Evolutionary conservation across 306 rosid species (phyloP).

Genomic region (Psophocarpus tetragonolobus): DNA sequence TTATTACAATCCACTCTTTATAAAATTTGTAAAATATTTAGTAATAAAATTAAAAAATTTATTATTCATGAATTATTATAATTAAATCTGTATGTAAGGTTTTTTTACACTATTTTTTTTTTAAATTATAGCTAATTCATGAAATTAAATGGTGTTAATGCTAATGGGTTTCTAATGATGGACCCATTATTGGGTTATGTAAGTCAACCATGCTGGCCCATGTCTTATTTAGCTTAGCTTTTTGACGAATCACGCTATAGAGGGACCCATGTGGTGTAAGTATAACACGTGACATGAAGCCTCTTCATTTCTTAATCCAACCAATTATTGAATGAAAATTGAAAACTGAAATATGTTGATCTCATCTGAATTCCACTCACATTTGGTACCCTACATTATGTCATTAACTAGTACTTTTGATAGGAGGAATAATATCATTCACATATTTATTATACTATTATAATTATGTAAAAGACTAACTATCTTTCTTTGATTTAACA

Average conservation of each 20-base stretch:
- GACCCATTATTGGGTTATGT: slow-evolving; percentile 40
- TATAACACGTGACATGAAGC: slow-evolving; percentile 1
- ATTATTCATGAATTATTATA: too few species aligned
- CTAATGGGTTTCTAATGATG: slow-evolving; percentile 29
- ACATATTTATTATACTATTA: background rate
- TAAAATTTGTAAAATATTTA: too few species aligned
- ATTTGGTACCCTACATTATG: background rate
- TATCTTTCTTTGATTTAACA: too few species aligned
- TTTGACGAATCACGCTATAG: slow-evolving; percentile 11
- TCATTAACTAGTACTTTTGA: background rate
- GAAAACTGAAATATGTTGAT: background rate
- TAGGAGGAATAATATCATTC: too few species aligned
- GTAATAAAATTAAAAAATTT: too few species aligned
- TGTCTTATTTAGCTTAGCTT: background rate
- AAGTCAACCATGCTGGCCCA: slow-evolving; percentile 31
- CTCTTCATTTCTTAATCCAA: background rate
- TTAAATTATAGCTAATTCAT: background rate
- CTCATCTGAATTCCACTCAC: background rate
- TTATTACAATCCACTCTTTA: too few species aligned
- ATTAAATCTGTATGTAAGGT: too few species aligned
- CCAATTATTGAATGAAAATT: background rate
- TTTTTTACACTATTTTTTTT: background rate
- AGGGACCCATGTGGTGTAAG: slow-evolving; percentile 29
- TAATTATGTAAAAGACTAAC: too few species aligned
- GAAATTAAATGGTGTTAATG: slow-evolving; percentile 18